These are phyloP conservation scores for Sclerotinia borealis DNA, from an alignment of 2,329 filamentous ascomycete species.

Conservation along the genomic window DNA sequence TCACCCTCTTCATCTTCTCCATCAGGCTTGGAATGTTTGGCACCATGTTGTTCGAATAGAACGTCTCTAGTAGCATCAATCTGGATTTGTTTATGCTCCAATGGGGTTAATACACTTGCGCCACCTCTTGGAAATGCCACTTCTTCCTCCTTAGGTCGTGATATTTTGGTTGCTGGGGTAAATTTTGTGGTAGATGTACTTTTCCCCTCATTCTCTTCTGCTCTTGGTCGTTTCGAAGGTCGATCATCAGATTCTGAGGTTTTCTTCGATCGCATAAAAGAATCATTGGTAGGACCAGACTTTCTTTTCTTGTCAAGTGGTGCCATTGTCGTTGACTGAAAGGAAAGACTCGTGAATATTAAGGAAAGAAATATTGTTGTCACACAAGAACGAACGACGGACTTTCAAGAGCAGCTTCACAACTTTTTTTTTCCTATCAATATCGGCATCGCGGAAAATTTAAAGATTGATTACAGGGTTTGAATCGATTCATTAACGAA, in stretches of 20 bases:
- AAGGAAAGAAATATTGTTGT: slow-evolving; percentile 3
- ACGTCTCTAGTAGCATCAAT: slow-evolving; percentile 90
- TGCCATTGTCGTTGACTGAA: slow-evolving; percentile 25
- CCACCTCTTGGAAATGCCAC: slow-evolving; percentile 88
- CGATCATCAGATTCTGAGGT: slow-evolving; percentile 22
- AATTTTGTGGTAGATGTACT: slow-evolving; percentile 17
- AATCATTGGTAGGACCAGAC: slow-evolving; percentile 31
- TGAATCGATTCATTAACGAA: neutral
- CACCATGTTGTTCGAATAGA: slow-evolving; percentile 73
- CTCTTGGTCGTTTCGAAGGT: slow-evolving; percentile 28
- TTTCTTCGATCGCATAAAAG: slow-evolving; percentile 30
- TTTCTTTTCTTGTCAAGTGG: slow-evolving; percentile 33
- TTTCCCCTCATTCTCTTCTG: slow-evolving; percentile 24
- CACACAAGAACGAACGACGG: neutral
- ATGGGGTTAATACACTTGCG: slow-evolving; percentile 79
- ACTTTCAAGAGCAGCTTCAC: slow-evolving; percentile 5
- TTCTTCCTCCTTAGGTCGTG: slow-evolving; percentile 67
- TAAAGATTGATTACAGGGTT: slow-evolving; percentile 6
- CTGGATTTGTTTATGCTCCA: slow-evolving; percentile 95
- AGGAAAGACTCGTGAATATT: neutral
- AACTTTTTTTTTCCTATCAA: slow-evolving; percentile 16
- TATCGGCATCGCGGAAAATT: slow-evolving; percentile 5
- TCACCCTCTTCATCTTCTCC: slow-evolving; percentile 28
- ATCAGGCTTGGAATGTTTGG: slow-evolving; percentile 40
- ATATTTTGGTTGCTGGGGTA: slow-evolving; percentile 30